Conservation (phyloP, 163 green algal species). For the Prototheca wickerhamii region DNA sequence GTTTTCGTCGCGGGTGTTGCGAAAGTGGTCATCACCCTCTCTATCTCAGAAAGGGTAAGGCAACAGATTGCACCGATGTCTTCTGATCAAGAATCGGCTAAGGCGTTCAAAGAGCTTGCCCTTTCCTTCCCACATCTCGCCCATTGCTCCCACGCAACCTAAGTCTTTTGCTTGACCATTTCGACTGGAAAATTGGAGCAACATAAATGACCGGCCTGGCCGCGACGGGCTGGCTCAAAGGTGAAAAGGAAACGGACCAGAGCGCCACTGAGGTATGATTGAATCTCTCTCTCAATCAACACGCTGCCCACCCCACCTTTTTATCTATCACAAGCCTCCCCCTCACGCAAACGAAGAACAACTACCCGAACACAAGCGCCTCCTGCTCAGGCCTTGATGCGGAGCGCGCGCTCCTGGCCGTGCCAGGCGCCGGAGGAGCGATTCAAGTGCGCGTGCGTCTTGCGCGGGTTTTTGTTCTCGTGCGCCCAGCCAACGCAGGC, state of each 20-base stretch:
- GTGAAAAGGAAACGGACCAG: no score
- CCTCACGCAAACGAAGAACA: neutral
- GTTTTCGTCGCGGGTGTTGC: no score
- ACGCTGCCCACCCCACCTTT: no score
- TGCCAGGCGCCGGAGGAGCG: neutral
- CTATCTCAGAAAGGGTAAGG: no score
- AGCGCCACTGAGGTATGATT: no score
- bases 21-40: no score
- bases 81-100: neutral
- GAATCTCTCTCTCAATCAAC: no score
- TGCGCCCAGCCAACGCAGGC: constrained; percentile 58
- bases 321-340: constrained; percentile 2
- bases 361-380: constrained; percentile 9
- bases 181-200: no score
- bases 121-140: neutral
- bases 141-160: neutral
- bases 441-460: constrained; percentile 22
- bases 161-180: no score
- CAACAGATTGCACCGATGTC: no score
- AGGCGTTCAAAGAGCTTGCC: neutral
- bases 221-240: no score
- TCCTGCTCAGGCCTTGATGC: constrained; percentile 3
- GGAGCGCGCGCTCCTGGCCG: constrained; percentile 14
- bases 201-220: no score
- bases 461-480: constrained; percentile 46